A percentile compares a stretch with the other conserved stretches of the same genome.
These are phyloP conservation scores for Kuraishia cidri DNA, from an alignment of 805 yeast species.

Conservation along the genomic window DNA sequence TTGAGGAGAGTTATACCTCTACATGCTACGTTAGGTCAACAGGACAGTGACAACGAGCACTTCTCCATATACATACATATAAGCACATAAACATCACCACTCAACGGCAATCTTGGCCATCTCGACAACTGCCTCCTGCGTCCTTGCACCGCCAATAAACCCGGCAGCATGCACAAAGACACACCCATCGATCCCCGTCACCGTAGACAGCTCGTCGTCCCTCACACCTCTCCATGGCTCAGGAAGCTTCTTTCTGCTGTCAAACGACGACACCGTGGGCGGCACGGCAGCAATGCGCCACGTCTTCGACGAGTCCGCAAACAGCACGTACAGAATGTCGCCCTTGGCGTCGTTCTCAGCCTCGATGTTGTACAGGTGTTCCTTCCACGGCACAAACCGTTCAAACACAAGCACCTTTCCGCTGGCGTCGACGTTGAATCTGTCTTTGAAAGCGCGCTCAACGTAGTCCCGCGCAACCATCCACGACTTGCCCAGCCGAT, in stretches of 20 bases:
- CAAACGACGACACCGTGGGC: constrained; percentile 68
- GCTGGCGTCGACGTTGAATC: constrained; percentile 51
- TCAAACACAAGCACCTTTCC: constrained; percentile 71
- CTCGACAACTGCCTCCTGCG: constrained; percentile 67
- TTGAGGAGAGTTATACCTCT: no score
- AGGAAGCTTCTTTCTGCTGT: constrained; percentile 80
- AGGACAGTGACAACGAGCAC: no score
- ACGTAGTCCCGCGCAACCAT: constrained; percentile 82
- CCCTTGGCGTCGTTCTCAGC: constrained; percentile 45
- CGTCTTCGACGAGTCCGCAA: constrained; percentile 58
- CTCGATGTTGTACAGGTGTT: constrained; percentile 75
- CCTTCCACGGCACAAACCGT: constrained; percentile 93
- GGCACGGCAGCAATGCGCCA: constrained; percentile 94
- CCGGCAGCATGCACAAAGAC: constrained; percentile 95
- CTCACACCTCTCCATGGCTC: constrained; percentile 94
- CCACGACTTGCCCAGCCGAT: constrained; percentile 78
- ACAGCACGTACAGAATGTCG: constrained; percentile 65
- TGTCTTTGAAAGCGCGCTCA: constrained; percentile 51
- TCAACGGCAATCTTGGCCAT: constrained; percentile 48
- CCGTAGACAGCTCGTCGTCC: constrained; percentile 69
- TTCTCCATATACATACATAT: no score
- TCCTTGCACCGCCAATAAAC: constrained; percentile 89
- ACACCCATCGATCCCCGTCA: constrained; percentile 79
- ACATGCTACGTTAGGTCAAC: no score
- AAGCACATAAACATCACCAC: no score